Evolutionary conservation across 768 basidiomycete genomes (phyloP).

Genomic region (Gloeostereum incarnatum): DNA sequence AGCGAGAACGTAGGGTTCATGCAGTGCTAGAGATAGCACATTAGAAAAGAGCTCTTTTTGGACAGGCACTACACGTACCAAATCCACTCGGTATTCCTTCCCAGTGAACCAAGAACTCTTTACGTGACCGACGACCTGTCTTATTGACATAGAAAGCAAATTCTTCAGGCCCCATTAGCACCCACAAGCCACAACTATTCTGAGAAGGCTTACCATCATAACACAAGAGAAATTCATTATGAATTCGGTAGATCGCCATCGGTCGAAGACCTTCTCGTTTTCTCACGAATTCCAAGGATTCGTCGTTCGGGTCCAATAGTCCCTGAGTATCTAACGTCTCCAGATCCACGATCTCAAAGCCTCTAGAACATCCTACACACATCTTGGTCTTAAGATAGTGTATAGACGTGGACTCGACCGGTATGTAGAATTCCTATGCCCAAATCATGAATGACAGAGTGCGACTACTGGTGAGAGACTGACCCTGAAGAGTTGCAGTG

Average conservation of each 20-base stretch:
- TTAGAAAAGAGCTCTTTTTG: not conserved
- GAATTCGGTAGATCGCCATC: conserved; percentile 94
- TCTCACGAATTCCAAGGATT: conserved; percentile 86
- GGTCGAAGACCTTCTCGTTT: conserved; percentile 77
- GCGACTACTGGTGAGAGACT: conserved; percentile 7
- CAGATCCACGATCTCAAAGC: conserved; percentile 97
- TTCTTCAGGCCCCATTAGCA: conserved; percentile 36
- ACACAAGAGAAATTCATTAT: conserved; percentile 93
- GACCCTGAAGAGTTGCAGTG: conserved; percentile 85
- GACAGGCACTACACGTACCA: conserved; percentile 45
- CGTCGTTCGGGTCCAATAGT: conserved; percentile 86
- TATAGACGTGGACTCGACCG: conserved; percentile 92
- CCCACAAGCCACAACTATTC: conserved; percentile 1
- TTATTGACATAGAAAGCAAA: conserved; percentile 99
- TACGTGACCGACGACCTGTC: conserved; percentile 84
- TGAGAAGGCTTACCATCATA: conserved; percentile 72
- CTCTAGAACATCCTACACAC: conserved; percentile 94
- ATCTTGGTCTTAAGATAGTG: conserved; percentile 97
- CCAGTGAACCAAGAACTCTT: conserved; percentile 95
- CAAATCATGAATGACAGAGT: conserved; percentile 1
- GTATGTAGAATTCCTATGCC: conserved; percentile 94
- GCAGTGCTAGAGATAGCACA: conserved; percentile 54
- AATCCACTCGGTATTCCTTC: conserved; percentile 92
- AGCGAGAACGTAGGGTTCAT: conserved; percentile 94
- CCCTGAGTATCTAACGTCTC: conserved; percentile 97